Percentiles rank a stretch among this genome's conserved stretches.
phyloP scores from a whole-genome alignment of 192 early-diverging fungal species.

The Pilobolus umbonatus region DNA sequence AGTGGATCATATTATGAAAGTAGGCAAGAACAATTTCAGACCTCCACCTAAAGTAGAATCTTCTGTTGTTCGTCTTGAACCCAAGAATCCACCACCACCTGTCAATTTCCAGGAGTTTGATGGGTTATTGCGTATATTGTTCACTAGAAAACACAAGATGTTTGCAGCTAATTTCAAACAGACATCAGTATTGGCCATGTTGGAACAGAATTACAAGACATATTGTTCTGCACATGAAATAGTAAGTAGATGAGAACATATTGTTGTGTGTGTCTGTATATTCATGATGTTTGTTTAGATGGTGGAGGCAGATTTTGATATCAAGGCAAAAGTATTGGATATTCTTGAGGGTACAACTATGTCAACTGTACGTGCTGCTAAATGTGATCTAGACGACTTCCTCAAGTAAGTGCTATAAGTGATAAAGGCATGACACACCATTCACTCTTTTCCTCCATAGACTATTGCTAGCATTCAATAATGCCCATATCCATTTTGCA shows the following conservation, averaged over 20 bases:
- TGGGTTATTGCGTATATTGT: conserved; percentile 89
- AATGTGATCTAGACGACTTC: conserved; percentile 94
- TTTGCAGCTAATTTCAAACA: conserved; percentile 88
- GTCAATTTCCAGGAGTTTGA: conserved; percentile 97
- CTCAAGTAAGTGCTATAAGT: conserved; percentile 54
- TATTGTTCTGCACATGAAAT: conserved; percentile 76
- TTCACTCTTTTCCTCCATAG: background rate
- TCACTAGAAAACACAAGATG: conserved; percentile 89
- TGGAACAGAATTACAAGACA: conserved; percentile 96
- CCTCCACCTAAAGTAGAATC: conserved; percentile 97
- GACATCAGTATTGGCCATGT: conserved; percentile 77
- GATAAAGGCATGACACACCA: background rate
- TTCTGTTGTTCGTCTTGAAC: conserved; percentile 92
- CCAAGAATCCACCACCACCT: conserved; percentile 88
- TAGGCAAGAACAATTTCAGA: conserved; percentile 96
- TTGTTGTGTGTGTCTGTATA: background rate
- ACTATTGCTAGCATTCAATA: conserved; percentile 65
- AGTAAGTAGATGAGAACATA: conserved; percentile 32
- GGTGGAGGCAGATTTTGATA: conserved; percentile 80
- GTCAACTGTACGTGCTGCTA: conserved; percentile 75
- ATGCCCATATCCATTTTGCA: conserved; percentile 89
- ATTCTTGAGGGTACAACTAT: conserved; percentile 69
- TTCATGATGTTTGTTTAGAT: conserved; percentile 36
- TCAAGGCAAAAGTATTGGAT: conserved; percentile 70
- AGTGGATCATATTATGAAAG: conserved; percentile 96